Evolutionary conservation across 495 filamentous ascomycete species (phyloP), one percentile per base, ranked within the genome.

Genomic region (Tetracladium setigerum): DNA sequence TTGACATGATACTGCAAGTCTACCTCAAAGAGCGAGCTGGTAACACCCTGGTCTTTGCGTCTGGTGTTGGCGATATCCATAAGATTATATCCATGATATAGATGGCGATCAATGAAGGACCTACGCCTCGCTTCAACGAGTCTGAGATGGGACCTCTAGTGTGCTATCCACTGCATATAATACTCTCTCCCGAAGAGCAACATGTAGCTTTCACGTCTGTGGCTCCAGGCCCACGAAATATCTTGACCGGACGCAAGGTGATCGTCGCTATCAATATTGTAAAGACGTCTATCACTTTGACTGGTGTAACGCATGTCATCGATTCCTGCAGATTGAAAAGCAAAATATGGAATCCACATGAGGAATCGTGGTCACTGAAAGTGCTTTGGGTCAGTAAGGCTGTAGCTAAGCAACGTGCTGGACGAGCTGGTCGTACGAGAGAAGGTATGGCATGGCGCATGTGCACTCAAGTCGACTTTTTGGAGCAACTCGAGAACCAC

Each of bases 261-360:
- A 87, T 98, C 11, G 70, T 98, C 1, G 78, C 89, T 0, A 98
- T 92, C 12, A 98, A 98, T 62, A 95, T 98, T 52, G 92, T 92
- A 27, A 92, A 98, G 59, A 96, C 92, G 0, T 98, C 92, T 1
- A 82, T 98, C 47, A 98, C 92, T 0, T 88, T 98, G 0, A 81
- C 90, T 5, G 92, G 92, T 2, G 87, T 98, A 1, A 77, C 87
- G 2, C 87, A 80, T 55, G 92, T 98, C 18, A 72, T 98, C 16
- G 92, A 98, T 59, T 84, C 84, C 53, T 91, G 92, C 18, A 95
- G 95, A 58, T 84, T 60, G 77, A 89, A 40, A 95, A 94, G 59
- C 83, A 90, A 44, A 96, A 89, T 65, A 80, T 87, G 3, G 76
- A 83, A 6, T 73, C 80, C 0, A 73, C 95, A 0, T 86, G 86